Conservation (phyloP, 768 basidiomycete genomes). For the Lactarius psammicola region DNA sequence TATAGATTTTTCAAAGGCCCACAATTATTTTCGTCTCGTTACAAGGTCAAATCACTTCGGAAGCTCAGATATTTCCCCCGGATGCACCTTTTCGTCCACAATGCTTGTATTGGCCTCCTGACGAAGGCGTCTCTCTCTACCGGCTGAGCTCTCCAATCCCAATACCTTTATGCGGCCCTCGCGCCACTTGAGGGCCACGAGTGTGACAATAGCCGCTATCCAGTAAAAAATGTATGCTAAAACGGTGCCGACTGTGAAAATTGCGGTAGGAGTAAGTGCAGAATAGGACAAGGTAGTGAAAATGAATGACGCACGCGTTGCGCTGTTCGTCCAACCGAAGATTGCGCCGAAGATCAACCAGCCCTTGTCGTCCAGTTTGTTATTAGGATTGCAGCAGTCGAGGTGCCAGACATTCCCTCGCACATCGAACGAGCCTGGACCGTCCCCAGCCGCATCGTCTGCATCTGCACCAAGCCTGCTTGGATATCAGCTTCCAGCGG, state of each 20-base stretch:
- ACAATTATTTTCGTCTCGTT: neutral
- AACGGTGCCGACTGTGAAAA: constrained; percentile 60
- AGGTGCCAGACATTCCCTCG: constrained; percentile 87
- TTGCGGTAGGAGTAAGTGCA: constrained; percentile 1
- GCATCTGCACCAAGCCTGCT: constrained; percentile 64
- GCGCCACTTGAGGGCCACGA: constrained; percentile 64
- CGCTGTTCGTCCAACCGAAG: constrained; percentile 87
- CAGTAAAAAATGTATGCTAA: constrained; percentile 93
- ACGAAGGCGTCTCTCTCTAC: constrained; percentile 21
- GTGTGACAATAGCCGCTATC: constrained; percentile 69
- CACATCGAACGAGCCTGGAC: constrained; percentile 83
- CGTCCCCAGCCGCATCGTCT: constrained; percentile 65
- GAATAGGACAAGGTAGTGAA: neutral
- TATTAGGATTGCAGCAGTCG: constrained; percentile 71
- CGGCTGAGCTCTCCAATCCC: constrained; percentile 19
- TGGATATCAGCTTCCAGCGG: constrained; percentile 2
- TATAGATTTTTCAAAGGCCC: neutral
- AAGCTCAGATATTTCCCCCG: constrained; percentile 19
- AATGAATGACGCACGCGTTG: constrained; percentile 49
- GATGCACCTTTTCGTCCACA: constrained; percentile 12
- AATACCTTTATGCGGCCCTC: constrained; percentile 33
- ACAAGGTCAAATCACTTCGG: constrained; percentile 7
- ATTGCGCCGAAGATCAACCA: constrained; percentile 85
- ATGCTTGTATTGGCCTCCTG: neutral
- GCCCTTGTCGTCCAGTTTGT: constrained; percentile 49